Evolutionary conservation across 306 rosid species (phyloP).

Genomic region (Vachellia collinsii): DNA sequence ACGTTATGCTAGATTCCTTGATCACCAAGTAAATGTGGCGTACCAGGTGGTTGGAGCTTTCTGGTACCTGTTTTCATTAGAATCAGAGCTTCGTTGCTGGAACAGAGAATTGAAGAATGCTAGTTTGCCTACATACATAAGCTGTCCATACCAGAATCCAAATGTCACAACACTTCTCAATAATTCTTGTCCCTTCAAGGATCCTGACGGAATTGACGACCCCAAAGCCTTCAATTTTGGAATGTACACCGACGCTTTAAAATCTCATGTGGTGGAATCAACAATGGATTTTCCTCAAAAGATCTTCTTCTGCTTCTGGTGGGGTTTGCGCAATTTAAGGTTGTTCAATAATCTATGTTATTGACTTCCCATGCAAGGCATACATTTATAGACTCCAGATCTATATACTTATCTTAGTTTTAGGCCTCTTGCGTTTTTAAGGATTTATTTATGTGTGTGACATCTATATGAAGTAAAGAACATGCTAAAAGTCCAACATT

Average conservation of each 20-base stretch:
- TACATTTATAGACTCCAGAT: not conserved
- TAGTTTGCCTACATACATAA: not conserved
- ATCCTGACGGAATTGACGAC: constrained; percentile 43
- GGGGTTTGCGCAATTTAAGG: constrained; percentile 91
- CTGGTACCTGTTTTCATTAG: constrained; percentile 80
- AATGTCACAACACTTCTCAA: not conserved
- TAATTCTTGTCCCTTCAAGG: constrained; percentile 40
- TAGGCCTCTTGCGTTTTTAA: not conserved
- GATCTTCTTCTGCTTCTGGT: constrained; percentile 88
- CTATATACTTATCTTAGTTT: not conserved
- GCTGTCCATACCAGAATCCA: constrained; percentile 10
- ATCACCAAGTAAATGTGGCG: constrained; percentile 25
- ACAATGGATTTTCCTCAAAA: constrained; percentile 51
- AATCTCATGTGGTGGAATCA: constrained; percentile 49
- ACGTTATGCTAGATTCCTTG: constrained; percentile 18
- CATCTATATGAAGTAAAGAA: constrained; percentile 14
- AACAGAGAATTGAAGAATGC: not conserved
- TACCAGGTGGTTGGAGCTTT: constrained; percentile 73
- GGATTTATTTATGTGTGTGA: not conserved
- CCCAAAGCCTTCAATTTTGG: constrained; percentile 55
- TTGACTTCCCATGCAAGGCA: constrained; percentile 14
- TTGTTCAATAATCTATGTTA: constrained; percentile 34
- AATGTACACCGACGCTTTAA: constrained; percentile 66
- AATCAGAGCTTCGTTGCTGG: constrained; percentile 70
- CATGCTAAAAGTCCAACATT: not conserved